These are phyloP conservation scores for Paramecium bursaria DNA, from an alignment of 73 alveolate genomes.

Conservation along the genomic window DNA sequence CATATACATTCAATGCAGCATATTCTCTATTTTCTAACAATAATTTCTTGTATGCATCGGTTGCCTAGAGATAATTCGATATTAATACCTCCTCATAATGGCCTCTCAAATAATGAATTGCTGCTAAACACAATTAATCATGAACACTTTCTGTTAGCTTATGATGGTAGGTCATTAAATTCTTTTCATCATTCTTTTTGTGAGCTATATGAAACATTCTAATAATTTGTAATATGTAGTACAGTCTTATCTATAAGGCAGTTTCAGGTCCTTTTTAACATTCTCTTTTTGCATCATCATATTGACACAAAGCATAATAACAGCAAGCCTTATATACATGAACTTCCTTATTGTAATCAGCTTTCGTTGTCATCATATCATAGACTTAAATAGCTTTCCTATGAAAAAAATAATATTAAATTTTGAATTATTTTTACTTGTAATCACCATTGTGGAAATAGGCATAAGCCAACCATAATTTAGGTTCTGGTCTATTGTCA, in stretches of 20 bases:
- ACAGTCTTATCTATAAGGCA: conserved; percentile 80
- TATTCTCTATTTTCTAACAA: conserved; percentile 89
- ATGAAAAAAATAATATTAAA: neutral
- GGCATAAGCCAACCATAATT: conserved; percentile 68
- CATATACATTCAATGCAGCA: conserved; percentile 94
- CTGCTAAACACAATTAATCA: conserved; percentile 97
- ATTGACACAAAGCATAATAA: conserved; percentile 92
- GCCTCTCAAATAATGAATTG: conserved; percentile 93
- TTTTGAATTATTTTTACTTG: too few species aligned
- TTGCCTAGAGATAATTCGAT: conserved; percentile 70
- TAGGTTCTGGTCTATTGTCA: conserved; percentile 58
- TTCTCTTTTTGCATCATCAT: conserved; percentile 94
- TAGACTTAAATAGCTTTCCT: conserved; percentile 69
- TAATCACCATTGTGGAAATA: conserved; percentile 69
- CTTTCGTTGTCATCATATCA: conserved; percentile 63
- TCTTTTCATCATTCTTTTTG: conserved; percentile 95
- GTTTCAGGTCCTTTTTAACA: conserved; percentile 74
- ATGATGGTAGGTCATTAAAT: conserved; percentile 87
- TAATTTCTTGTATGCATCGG: conserved; percentile 86
- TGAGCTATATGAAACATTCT: conserved; percentile 92
- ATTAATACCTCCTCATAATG: conserved; percentile 83
- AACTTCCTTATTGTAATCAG: conserved; percentile 72
- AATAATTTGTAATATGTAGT: neutral
- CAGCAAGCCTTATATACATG: conserved; percentile 96
- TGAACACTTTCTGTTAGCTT: conserved; percentile 77